Percentiles rank a stretch among this genome's conserved stretches.
phyloP scores from a whole-genome alignment of 352 stramenopile species.

The Thalassiosira mediterranea region DNA sequence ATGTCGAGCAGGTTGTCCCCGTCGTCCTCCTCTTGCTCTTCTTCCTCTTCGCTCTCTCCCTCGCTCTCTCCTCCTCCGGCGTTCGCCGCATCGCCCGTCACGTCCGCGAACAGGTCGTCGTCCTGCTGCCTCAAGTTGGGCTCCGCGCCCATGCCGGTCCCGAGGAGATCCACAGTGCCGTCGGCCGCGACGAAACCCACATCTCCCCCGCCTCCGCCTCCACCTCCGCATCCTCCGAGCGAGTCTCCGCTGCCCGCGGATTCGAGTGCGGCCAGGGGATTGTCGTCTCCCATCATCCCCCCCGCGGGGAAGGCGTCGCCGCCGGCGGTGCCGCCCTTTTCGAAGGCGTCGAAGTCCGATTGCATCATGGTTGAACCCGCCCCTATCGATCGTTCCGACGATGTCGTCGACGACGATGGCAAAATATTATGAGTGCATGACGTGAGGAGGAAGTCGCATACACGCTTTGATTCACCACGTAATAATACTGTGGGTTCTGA shows the following conservation, averaged over 20 bases:
- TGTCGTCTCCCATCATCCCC: not conserved
- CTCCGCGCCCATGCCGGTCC: not conserved
- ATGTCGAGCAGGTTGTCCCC: constrained; percentile 29
- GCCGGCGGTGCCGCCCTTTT: constrained; percentile 9
- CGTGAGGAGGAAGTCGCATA: no score
- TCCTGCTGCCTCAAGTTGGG: not conserved
- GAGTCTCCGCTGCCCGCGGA: not conserved
- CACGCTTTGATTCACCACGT: no score
- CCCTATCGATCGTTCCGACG: no score
- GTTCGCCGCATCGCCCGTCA: not conserved
- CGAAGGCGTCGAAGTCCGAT: not conserved
- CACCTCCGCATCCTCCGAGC: not conserved
- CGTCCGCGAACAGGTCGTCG: not conserved
- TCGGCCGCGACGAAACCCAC: not conserved
- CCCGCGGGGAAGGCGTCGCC: not conserved
- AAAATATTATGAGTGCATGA: no score
- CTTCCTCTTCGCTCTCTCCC: not conserved
- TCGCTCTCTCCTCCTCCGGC: not conserved
- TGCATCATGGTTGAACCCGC: constrained; percentile 6
- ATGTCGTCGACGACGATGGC: no score
- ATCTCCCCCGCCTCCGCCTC: not conserved
- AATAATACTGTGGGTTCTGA: no score
- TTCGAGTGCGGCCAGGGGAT: constrained; percentile 19
- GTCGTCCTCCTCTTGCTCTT: constrained; percentile 4
- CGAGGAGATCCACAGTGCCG: not conserved